Base-by-base conservation (phyloP, 2,329 filamentous ascomycete genomes). In the Aspergillus sp. region DNA sequence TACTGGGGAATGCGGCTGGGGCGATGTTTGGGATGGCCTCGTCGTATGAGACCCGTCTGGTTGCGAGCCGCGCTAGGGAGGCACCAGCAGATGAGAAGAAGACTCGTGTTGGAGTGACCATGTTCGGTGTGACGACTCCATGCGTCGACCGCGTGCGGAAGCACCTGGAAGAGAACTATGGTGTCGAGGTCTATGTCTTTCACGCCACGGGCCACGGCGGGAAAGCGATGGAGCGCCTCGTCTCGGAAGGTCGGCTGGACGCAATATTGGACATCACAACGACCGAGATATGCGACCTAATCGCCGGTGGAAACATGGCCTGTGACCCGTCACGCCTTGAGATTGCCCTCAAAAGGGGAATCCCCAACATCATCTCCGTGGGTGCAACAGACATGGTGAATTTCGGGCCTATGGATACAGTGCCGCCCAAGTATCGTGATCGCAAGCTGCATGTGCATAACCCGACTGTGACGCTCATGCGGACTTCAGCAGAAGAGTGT, bases 111-210 rank as follows among this genome's bases (percentile, higher is more conserved):
- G 89, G 83, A 0, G 83, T 91, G 25, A 90, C 89, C 2, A 91
- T 91, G 89, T 91, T 91, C 69, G 89, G 89, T 2, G 88, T 91
- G 7, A 92, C 89, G 0, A 91, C 89, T 0, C 87, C 88, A 0
- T 85, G 84, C 11, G 88, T 88, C 0, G 84, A 88, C 51, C 75
- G 72, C 1, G 83, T 89, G 1, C 81, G 87, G 0, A 67, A 73
- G 1, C 74, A 83, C 50, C 78, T 91, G 0, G 80, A 85, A 55
- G 63, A 72, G 1, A 73, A 53, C 4, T 49, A 76, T 3, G 25
- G 53, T 71, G 2, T 80, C 85, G 88, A 91, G 66, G 81, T 84
- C 2, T 89, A 86, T 65, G 80, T 91, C 2, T 91, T 91, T 69
- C 89, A 91, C 68, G 89, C 89, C 2, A 91, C 89, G 0, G 89